Conservation (phyloP, 2,329 filamentous ascomycete genomes). For the Ceratocystis eucalypticola region DNA sequence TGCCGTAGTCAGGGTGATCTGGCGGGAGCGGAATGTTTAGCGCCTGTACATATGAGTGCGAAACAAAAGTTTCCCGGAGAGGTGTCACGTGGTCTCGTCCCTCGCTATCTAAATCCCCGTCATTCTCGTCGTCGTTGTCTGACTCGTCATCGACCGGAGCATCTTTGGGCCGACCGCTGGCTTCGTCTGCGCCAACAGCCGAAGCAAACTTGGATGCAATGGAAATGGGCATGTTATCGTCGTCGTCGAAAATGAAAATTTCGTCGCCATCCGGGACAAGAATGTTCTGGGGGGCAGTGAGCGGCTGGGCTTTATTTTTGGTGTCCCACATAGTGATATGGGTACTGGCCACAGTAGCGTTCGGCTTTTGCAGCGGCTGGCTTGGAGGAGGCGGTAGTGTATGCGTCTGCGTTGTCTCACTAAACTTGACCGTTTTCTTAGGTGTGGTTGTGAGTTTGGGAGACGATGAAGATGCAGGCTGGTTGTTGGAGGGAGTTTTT, state of each 20-base stretch:
- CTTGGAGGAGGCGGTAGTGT: slow-evolving; percentile 4
- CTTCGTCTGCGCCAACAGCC: slow-evolving; percentile 21
- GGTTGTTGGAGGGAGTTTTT: neutral
- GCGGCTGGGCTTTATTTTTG: slow-evolving; percentile 20
- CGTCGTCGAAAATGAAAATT: slow-evolving; percentile 35
- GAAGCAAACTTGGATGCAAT: slow-evolving; percentile 22
- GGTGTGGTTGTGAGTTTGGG: slow-evolving; percentile 6
- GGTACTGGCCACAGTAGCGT: neutral
- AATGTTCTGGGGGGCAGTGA: neutral
- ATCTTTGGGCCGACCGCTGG: slow-evolving; percentile 25
- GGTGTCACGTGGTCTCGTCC: slow-evolving; percentile 17
- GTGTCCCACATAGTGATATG: slow-evolving; percentile 6
- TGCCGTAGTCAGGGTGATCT: slow-evolving; percentile 11
- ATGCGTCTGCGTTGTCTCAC: slow-evolving; percentile 7
- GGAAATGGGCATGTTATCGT: slow-evolving; percentile 26
- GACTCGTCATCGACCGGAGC: slow-evolving; percentile 25
- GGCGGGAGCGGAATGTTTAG: slow-evolving; percentile 16
- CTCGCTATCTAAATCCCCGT: neutral
- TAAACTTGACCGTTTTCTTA: slow-evolving; percentile 18
- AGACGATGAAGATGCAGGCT: neutral
- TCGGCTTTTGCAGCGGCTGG: neutral
- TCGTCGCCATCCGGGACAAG: slow-evolving; percentile 26
- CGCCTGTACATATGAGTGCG: slow-evolving; percentile 14
- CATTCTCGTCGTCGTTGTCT: slow-evolving; percentile 4
- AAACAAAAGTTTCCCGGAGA: slow-evolving; percentile 21